Evolutionary conservation across 176 grass and related monocot genomes (phyloP), one percentile per base, ranked within the genome.

Genomic region (Lolium rigidum): DNA sequence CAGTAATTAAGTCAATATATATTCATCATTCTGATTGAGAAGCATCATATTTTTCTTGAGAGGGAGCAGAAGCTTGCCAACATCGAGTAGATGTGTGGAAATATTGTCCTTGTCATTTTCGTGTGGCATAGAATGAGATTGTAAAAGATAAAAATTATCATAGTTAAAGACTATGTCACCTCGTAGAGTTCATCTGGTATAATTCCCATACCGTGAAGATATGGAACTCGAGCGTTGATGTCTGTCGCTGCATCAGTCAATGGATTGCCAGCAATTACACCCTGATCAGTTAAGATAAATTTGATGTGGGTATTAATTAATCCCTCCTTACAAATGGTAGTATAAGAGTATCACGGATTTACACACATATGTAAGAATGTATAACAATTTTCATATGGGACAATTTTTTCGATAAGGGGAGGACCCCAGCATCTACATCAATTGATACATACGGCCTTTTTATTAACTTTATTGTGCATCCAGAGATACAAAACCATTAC

Each of bases 101-200:
- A 20, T 31, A 39, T 11, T 70, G 4, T 82, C 28, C 8, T 70
- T 17, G 49, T 51, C 22, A 74, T 74, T 2, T 74, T 41, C 13
- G 1, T 26, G 49, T 17, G 25, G 22, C 24, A 75, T 28, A 5
- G 3, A 75, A 15, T 51, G 28, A 48, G 15, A 75, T 75, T 22
- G 17, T 9, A 52, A 75, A 75, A 28, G 14, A 8, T 48, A 8
- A 66, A 41, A 41, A 4, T 41, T 41, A 41, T 41, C 28, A 31
- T 31, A 31, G 28, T 41, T 41, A 5, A 41, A 41, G 39, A 41
- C 39, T 31, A n/a, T 44, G 39, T 50, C 70, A 93, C 91, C 88
- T 93, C 68, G 59, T 67, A 93, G 44, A 82, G 76, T 87, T 93
- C 81, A 74, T 93, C 81, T 35, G 84, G 81, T 50, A 93, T 93